Base-by-base conservation (phyloP, 2,329 filamentous ascomycete species). In the Aureobasidium musti region DNA sequence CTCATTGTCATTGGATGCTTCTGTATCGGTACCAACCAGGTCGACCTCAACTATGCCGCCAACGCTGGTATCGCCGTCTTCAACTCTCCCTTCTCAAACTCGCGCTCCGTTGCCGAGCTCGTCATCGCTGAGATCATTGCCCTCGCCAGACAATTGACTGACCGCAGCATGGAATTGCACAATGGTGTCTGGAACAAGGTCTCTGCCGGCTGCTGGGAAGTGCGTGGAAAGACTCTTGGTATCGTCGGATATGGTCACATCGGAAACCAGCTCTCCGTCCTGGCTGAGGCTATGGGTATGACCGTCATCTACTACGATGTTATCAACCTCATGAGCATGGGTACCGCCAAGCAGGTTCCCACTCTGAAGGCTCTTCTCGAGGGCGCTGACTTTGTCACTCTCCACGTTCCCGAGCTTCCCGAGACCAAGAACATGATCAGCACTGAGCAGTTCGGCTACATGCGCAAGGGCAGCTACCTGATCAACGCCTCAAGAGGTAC, bases 1-100 rank as follows among this genome's bases (percentile, higher is more conserved):
- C 85, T 99, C 64, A 90, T 98, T 67, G 95, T 97, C 69, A 87
- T 98, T 73, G 95, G 95, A 68, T 99, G 95, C 82, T 99, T 99
- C 85, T 99, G 95, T 79, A 99, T 99, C 74, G 95, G 95, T 71
- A 99, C 95, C 67, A 98, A 96, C 81, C 92, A 96, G 78, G 92
- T 97, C 71, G 89, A 96, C 77, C 87, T 96, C 68, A 86, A 91
- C 69, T 94, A 87, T 75, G 92, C 92, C 35, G 92, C 92, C 56
- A 84, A 85, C 72, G 87, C 91, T 75, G 92, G 95, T 71, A 97
- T 98, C 77, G 92, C 93, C 41, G 95, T 99, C 70, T 99, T 99
- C 87, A 99, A 99, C 82, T 98, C 95, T 53, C 95, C 95, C 1
- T 99, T 99, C 80, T 93, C 91, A 81, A 99, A 99, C 81, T 98